Conservation (phyloP, 2,329 filamentous ascomycete genomes). For the Fusarium cicatricum region DNA sequence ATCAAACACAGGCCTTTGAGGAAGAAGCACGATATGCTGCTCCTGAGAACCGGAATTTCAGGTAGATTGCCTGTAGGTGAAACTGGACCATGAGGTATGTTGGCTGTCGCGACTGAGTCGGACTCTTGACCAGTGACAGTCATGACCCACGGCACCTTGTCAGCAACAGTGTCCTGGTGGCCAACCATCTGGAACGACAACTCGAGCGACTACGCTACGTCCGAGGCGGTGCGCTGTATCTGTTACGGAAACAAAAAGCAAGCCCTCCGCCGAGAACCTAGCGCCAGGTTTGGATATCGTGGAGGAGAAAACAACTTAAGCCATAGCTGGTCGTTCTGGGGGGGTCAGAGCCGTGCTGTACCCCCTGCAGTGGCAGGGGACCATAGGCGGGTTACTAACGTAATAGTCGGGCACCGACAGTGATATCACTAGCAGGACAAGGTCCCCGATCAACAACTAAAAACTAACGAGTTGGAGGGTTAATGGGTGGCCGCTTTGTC, state of each 20-base stretch:
- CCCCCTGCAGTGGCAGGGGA: conserved; percentile 32
- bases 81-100: conserved; percentile 3
- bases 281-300: conserved; percentile 29
- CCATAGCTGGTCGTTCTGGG: conserved; percentile 13
- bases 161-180: neutral
- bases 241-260: conserved; percentile 19
- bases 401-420: conserved; percentile 1
- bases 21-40: conserved; percentile 1
- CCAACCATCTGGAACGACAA: conserved; percentile 3
- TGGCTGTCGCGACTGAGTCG: neutral
- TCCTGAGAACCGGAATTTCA: conserved; percentile 25
- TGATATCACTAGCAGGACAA: conserved; percentile 1
- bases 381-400: conserved; percentile 1
- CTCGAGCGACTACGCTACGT: conserved; percentile 15
- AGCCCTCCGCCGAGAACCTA: conserved; percentile 23
- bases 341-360: conserved; percentile 2
- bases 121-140: neutral
- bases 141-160: neutral
- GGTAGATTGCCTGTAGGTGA: conserved; percentile 5
- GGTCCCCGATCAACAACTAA: neutral
- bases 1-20: neutral
- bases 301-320: conserved; percentile 40
- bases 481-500: conserved; percentile 1
- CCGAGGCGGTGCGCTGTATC: conserved; percentile 7
- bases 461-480: neutral